Percentiles rank a stretch among this genome's conserved stretches.
These are phyloP conservation scores for Amphirosellinia nigrospora DNA, from an alignment of 495 filamentous ascomycete genomes.

Conservation along the genomic window DNA sequence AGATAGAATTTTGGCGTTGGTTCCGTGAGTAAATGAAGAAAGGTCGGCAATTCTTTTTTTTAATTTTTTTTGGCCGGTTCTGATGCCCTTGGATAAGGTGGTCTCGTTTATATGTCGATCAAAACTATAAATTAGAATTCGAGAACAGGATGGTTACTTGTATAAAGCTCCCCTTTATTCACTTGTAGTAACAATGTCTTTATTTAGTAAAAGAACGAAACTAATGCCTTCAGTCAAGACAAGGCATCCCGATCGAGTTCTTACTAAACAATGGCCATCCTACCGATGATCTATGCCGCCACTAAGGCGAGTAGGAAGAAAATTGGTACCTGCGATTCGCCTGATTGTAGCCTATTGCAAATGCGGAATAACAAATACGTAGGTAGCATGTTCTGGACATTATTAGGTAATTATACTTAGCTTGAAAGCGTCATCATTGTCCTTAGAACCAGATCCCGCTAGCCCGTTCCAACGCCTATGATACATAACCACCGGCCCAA, in stretches of 20 bases:
- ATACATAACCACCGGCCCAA: slow-evolving; percentile 36
- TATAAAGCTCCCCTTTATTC: slow-evolving; percentile 20
- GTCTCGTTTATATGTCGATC: background rate
- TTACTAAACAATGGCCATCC: background rate
- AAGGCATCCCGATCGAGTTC: background rate
- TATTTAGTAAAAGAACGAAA: background rate
- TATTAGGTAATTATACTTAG: slow-evolving; percentile 12
- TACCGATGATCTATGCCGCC: background rate
- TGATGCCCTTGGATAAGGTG: background rate
- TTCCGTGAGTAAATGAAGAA: background rate
- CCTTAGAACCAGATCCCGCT: slow-evolving; percentile 35
- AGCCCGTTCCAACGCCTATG: slow-evolving; percentile 43
- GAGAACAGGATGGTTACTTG: background rate
- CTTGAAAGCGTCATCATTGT: slow-evolving; percentile 26
- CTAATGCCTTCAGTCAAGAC: background rate
- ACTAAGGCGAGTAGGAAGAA: background rate
- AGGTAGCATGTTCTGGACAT: background rate
- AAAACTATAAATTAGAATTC: background rate
- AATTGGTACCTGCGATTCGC: background rate
- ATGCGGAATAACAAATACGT: background rate
- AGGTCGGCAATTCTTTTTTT: background rate
- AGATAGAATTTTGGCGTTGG: background rate
- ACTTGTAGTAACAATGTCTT: slow-evolving; percentile 18
- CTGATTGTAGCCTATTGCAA: background rate
- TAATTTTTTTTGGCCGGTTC: background rate